phyloP scores from a whole-genome alignment of 495 filamentous ascomycete genomes.

The Staphylotrichum tortipilum region DNA sequence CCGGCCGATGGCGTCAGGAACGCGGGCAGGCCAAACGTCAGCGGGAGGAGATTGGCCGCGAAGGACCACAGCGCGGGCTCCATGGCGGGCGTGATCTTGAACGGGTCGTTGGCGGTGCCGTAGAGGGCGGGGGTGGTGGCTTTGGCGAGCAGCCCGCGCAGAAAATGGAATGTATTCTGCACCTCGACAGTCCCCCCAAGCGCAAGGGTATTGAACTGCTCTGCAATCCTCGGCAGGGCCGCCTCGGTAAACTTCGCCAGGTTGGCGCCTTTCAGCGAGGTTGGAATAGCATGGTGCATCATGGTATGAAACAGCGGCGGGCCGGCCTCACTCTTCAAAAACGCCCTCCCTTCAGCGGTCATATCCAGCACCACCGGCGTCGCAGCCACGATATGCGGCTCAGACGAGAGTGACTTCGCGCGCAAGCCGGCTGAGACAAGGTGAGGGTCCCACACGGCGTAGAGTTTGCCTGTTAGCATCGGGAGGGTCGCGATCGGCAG shows the following conservation, averaged over 20 bases:
- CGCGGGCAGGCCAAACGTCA: not conserved
- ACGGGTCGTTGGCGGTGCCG: conserved; percentile 5
- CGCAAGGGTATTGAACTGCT: not conserved
- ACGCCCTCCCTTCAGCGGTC: not conserved
- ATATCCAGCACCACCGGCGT: not conserved
- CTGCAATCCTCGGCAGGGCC: not conserved
- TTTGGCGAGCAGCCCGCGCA: conserved; percentile 1
- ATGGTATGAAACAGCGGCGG: not conserved
- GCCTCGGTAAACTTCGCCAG: too few species aligned
- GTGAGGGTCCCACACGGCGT: conserved; percentile 15
- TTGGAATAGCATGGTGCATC: too few species aligned
- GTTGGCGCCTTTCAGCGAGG: too few species aligned
- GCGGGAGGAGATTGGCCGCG: not conserved
- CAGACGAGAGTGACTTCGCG: conserved; percentile 9
- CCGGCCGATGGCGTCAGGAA: not conserved
- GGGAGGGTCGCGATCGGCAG: conserved; percentile 17
- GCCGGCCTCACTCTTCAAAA: not conserved
- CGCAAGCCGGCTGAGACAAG: conserved; percentile 10
- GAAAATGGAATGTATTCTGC: conserved; percentile 7
- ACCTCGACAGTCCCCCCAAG: not conserved
- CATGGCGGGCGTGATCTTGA: not conserved
- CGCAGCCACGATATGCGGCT: not conserved
- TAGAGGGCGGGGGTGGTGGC: conserved; percentile 3
- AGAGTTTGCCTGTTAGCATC: conserved; percentile 21
- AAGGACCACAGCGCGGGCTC: conserved; percentile 5